Evolutionary conservation across 139 green algal genomes (phyloP), one percentile per base, ranked within the genome.

Genomic region (Ettlia oleoabundans): DNA sequence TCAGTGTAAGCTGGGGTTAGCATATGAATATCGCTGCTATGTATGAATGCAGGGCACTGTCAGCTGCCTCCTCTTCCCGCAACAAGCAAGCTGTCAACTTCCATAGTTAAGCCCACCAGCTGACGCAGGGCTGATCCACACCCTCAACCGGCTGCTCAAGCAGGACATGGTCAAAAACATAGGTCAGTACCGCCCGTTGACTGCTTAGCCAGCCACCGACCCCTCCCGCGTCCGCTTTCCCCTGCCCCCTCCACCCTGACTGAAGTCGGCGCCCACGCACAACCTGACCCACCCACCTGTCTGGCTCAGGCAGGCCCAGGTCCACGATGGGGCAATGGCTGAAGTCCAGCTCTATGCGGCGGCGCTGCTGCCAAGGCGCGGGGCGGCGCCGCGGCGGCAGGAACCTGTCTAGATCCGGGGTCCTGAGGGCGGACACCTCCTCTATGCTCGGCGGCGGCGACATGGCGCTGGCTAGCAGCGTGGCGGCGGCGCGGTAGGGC

Each of bases 401-500:
- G 73, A 83, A 95, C 7, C 80, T 86, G 82, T 94, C 88, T 21
- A 94, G 84, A 9, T 93, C 79, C 9, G 85, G 87, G 61, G 93
- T 97, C 18, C 93, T 82, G 64, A 97, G 81, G 0, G 88, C 92
- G 9, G 92, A 81, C 30, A 95, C 76, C 67, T 94, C 84, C 82
- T 94, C 89, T 71, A 90, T 52, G 28, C 43, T 68, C 41, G 84
- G 82, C 18, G 89, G 89, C 28, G 67, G 80, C 4, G 32, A 83
- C 83, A 90, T 41, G 62, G 85, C 63, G 47, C 88, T 63, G 32
- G 78, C 84, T 37, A 91, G 73, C 43, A 90, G 69, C 30, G 62
- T 76, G 13, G 90, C 94, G 28, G 91, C 88, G 0, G 94, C 70
- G 64, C 90, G 91, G 88, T 98, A 98, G 0, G 94, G 90, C 85